Conservation (phyloP, 257 asterid species). For the Salvia splendens region DNA sequence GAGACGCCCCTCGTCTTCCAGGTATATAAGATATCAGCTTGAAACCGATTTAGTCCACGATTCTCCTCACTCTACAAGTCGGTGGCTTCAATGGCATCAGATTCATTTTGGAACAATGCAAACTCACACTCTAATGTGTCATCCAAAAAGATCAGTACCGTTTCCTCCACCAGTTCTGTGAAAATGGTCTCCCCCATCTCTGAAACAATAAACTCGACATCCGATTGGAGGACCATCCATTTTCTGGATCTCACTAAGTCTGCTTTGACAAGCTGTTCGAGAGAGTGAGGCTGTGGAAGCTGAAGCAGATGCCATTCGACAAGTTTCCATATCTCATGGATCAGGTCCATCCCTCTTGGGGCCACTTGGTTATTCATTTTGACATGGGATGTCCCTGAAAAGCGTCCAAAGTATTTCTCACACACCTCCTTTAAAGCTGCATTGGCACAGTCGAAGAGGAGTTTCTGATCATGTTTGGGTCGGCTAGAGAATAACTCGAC, state of each 20-base stretch:
- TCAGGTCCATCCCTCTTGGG: slow-evolving; percentile 81
- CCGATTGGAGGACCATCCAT: slow-evolving; percentile 65
- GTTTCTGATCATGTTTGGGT: slow-evolving; percentile 67
- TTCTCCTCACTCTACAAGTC: slow-evolving; percentile 30
- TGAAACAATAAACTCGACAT: slow-evolving; percentile 50
- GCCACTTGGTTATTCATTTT: slow-evolving; percentile 38
- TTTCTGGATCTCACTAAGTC: slow-evolving; percentile 56
- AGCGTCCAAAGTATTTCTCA: slow-evolving; percentile 57
- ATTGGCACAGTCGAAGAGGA: slow-evolving; percentile 81
- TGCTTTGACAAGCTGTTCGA: slow-evolving; percentile 62
- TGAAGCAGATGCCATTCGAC: slow-evolving; percentile 59
- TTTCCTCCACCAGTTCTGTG: slow-evolving; percentile 63
- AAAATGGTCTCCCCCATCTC: slow-evolving; percentile 67
- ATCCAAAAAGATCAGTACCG: slow-evolving; percentile 40
- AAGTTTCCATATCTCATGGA: slow-evolving; percentile 71
- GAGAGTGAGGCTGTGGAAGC: slow-evolving; percentile 48
- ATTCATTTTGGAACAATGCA: slow-evolving; percentile 31
- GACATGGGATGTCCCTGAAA: slow-evolving; percentile 33
- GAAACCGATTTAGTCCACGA: not conserved
- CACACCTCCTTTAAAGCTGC: slow-evolving; percentile 69
- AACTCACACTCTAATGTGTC: slow-evolving; percentile 30
- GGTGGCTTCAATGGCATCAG: slow-evolving; percentile 30
- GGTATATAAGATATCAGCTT: not conserved
- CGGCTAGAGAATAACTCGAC: slow-evolving; percentile 84
- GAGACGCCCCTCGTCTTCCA: not conserved